These are phyloP conservation scores for Globisporangium heterothallicum DNA, from an alignment of 352 stramenopile genomes.

Conservation along the genomic window DNA sequence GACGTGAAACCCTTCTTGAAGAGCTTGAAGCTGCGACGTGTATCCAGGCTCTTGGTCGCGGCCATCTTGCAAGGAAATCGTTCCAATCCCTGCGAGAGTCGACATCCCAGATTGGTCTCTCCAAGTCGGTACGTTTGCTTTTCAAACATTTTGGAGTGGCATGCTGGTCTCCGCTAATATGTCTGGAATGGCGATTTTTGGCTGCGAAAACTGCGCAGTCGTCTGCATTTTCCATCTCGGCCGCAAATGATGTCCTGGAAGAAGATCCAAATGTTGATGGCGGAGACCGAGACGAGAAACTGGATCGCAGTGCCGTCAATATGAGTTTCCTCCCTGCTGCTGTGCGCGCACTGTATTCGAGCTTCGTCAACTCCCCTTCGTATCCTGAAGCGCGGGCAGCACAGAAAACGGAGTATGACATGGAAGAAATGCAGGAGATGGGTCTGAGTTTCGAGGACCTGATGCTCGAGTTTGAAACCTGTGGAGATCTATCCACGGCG, in stretches of 20 bases:
- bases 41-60: slow-evolving; percentile 61
- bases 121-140: slow-evolving; percentile 9
- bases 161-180: too few species aligned
- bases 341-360: slow-evolving; percentile 29
- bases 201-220: too few species aligned
- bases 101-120: slow-evolving; percentile 12
- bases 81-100: slow-evolving; percentile 34
- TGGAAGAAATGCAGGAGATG: slow-evolving; percentile 23
- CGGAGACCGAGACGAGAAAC: slow-evolving; percentile 1
- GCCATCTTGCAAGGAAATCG: slow-evolving; percentile 47
- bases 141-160: too few species aligned
- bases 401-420: slow-evolving; percentile 1
- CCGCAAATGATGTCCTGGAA: slow-evolving; percentile 15
- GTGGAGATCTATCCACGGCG: slow-evolving; percentile 20
- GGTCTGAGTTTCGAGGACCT: slow-evolving; percentile 36
- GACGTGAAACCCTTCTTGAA: slow-evolving; percentile 23
- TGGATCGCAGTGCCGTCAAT: slow-evolving; percentile 16
- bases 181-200: too few species aligned
- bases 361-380: slow-evolving; percentile 9
- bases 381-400: neutral
- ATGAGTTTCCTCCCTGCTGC: slow-evolving; percentile 34
- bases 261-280: slow-evolving; percentile 7
- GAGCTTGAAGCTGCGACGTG: slow-evolving; percentile 55
- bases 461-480: slow-evolving; percentile 38
- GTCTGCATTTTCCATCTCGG: slow-evolving; percentile 30